A percentile compares a stretch with the other conserved stretches of the same genome.
phyloP scores from a whole-genome alignment of 192 early-diverging fungal species.

The Mortierella claussenii region DNA sequence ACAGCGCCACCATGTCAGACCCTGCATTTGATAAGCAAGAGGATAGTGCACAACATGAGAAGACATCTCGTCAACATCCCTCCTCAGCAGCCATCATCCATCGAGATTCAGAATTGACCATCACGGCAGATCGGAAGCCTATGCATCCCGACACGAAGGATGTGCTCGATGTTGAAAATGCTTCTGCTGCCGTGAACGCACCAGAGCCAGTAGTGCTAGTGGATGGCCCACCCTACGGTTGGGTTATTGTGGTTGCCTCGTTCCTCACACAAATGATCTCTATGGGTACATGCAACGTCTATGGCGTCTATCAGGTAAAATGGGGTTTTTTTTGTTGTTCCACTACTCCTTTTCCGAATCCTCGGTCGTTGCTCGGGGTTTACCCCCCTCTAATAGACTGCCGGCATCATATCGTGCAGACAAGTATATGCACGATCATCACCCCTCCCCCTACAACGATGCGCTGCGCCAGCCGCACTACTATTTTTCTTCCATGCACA shows the following conservation, averaged over 20 bases:
- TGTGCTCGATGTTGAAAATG: slow-evolving; percentile 14
- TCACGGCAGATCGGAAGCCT: slow-evolving; percentile 3
- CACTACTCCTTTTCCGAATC: neutral
- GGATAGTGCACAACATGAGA: neutral
- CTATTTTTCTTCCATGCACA: too few species aligned
- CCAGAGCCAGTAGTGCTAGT: slow-evolving; percentile 19
- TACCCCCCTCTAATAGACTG: too few species aligned
- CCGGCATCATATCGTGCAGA: too few species aligned
- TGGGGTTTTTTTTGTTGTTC: neutral
- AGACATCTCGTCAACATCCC: neutral
- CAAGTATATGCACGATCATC: neutral
- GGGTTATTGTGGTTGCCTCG: slow-evolving; percentile 54
- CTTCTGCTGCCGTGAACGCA: slow-evolving; percentile 6
- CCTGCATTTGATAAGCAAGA: neutral
- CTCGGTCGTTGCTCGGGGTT: too few species aligned
- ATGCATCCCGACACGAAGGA: neutral
- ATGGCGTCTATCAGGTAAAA: slow-evolving; percentile 51
- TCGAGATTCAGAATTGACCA: slow-evolving; percentile 29
- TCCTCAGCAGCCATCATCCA: slow-evolving; percentile 8
- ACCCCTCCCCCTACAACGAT: neutral
- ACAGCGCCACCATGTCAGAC: slow-evolving; percentile 1
- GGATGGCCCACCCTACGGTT: slow-evolving; percentile 57
- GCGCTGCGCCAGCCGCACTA: too few species aligned
- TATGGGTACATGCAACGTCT: slow-evolving; percentile 49
- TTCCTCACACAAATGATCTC: slow-evolving; percentile 57